Evolutionary conservation across 2,329 filamentous ascomycete genomes (phyloP), one percentile per base, ranked within the genome.

Genomic region (Fusarium sp.): DNA sequence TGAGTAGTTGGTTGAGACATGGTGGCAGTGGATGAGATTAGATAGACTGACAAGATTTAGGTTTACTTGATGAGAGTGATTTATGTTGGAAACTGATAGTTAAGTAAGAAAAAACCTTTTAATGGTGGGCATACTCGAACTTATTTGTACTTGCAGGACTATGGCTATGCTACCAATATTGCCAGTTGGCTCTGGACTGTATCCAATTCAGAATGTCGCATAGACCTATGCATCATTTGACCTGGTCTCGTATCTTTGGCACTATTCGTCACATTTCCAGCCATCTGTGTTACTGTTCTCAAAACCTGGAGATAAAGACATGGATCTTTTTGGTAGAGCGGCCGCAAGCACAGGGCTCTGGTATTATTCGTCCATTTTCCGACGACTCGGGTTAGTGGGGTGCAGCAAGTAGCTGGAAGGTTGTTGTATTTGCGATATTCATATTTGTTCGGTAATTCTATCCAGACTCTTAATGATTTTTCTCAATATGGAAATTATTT

Each of bases 1-100:
- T 63, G 60, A 32, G 60, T 38, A 10, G 55, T 33, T 17, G 54
- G 54, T 33, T 60, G 55, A 42, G 60, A 6, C 54, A 60, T 62
- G 15, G 11, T 60, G 5, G n/a, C 26, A 20, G 4, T 35, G 18
- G 17, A 38, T 44, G 42, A 5, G 11, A 23, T 23, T 5, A 23
- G 23, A 6, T 26, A 32, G 12, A 11, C 13, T 30, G 32, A 8
- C 26, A 27, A 26, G 2, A 9, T 12, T 44, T 12, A 0, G 8
- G 5, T n/a, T 4, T 23, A 3, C 1, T 8, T n/a, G 2, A 30
- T 30, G 30, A 30, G 10, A 11, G 7, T 30, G 30, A 30, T 30
- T 23, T 30, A 11, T 30, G 1, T 27, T 17, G 4, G 18, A 17
- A 12, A 27, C 26, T 30, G 9, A 20, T 35, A 48, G 18, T 12